These are phyloP conservation scores for Coemansia biformis DNA, from an alignment of 192 early-diverging fungal genomes.

Conservation along the genomic window DNA sequence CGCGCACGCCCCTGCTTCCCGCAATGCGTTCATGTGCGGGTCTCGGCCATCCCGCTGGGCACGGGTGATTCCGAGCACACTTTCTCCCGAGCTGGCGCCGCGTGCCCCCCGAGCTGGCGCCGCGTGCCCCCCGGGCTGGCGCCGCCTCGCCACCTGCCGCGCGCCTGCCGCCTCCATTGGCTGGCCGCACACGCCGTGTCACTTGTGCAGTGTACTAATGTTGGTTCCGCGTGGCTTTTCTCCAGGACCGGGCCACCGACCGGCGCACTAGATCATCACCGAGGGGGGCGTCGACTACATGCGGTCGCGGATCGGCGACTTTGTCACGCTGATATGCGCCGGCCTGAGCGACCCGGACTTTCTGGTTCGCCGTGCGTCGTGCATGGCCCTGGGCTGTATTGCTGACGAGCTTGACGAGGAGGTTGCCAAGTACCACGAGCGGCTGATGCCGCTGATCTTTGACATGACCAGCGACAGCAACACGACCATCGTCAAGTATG, in stretches of 20 bases:
- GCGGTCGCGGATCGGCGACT: constrained; percentile 68
- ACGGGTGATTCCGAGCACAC: too few species aligned
- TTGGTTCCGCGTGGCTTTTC: too few species aligned
- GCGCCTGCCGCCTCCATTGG: too few species aligned
- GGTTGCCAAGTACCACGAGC: constrained; percentile 73
- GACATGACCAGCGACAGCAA: constrained; percentile 73
- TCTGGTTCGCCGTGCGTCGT: constrained; percentile 76
- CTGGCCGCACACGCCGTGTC: too few species aligned
- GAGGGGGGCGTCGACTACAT: constrained; percentile 87
- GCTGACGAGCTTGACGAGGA: constrained; percentile 78
- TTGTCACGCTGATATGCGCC: constrained; percentile 67
- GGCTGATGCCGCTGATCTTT: constrained; percentile 80
- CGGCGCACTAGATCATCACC: constrained; percentile 49
- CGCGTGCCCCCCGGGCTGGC: too few species aligned
- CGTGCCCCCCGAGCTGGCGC: too few species aligned
- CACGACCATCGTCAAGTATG: constrained; percentile 68
- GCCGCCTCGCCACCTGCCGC: too few species aligned
- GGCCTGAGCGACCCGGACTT: constrained; percentile 78
- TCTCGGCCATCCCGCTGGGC: too few species aligned
- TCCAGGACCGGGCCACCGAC: background rate
- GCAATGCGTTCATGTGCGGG: too few species aligned
- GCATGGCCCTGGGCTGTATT: constrained; percentile 77
- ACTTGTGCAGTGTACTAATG: too few species aligned
- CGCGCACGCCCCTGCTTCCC: too few species aligned
- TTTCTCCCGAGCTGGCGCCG: too few species aligned